Evolutionary conservation across 2,329 filamentous ascomycete genomes (phyloP), one percentile per base, ranked within the genome.

Genomic region (Penicillium sp.): DNA sequence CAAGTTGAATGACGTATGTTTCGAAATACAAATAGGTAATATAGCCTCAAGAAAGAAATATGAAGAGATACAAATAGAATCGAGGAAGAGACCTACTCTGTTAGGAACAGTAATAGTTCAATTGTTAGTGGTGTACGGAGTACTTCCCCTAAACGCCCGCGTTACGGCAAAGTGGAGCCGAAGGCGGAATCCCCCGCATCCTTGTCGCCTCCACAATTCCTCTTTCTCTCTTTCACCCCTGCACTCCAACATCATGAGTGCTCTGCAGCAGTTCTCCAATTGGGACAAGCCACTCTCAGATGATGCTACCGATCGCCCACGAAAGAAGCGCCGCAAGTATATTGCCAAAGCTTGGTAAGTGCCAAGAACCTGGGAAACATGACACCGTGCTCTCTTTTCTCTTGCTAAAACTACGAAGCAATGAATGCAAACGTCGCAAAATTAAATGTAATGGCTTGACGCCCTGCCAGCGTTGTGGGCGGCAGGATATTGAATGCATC

Each of bases 361-460:
- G 24, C 44, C 44, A 14, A 14, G 31, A 18, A 44, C 5, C 4
- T 10, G 18, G 11, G 10, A n/a, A 16, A n/a, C 9, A 11, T 7
- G 18, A 31, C 16, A n/a, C n/a, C 5, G 3, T 11, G 16, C 29
- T 31, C 14, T 14, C 14, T 5, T 7, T 21, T 31, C 14, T 14
- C 14, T 7, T 7, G 1, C 24, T 53, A 21, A 53, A 11, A 31
- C 6, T 2, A 4, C 3, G 16, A 52, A 83, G 81, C 66, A 85
- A 85, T 67, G 82, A 85, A 64, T 85, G 83, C 72, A 85, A 85
- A 69, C 75, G 83, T 45, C 79, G 84, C 34, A 87, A 87, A 73
- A 87, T 87, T 71, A 86, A 86, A 62, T 86, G 84, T 72, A 86
- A 86, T 69, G 84, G 84, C 16, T 77, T 86, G 64, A 78, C 75